Evolutionary conservation across 139 green algal genomes (phyloP).

Genomic region (Coccomyxa sp.): DNA sequence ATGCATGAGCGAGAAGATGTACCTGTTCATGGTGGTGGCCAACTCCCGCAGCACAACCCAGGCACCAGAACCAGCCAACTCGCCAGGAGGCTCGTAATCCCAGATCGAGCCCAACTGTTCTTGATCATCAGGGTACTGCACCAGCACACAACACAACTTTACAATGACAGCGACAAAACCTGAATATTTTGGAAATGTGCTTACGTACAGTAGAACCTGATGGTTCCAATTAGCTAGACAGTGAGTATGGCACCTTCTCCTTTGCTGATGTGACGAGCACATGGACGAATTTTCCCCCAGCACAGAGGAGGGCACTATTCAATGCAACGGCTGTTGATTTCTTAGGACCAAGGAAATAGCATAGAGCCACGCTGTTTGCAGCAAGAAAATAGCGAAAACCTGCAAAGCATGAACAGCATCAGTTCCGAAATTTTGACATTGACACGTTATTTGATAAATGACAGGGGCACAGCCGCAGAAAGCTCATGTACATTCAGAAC

Average conservation of each 20-base stretch:
- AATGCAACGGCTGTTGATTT: neutral
- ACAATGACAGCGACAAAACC: neutral
- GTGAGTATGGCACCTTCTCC: neutral
- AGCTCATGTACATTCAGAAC: neutral
- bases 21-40: conserved; percentile 12
- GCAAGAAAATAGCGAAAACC: neutral
- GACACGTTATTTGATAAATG: neutral
- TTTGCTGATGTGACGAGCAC: neutral
- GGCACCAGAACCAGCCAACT: conserved; percentile 8
- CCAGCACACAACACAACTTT: neutral
- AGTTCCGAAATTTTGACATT: neutral
- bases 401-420: neutral
- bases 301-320: neutral
- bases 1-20: neutral
- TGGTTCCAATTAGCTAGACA: neutral
- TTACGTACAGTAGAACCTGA: neutral
- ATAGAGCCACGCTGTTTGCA: neutral
- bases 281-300: neutral
- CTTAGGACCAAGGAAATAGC: neutral
- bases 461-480: neutral
- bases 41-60: conserved; percentile 12
- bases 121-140: neutral
- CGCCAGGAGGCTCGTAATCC: conserved; percentile 11
- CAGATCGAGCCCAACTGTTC: conserved; percentile 2
- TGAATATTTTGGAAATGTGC: neutral